Conservation (phyloP, 2,329 filamentous ascomycete species). For the Teratosphaeria viscida region DNA sequence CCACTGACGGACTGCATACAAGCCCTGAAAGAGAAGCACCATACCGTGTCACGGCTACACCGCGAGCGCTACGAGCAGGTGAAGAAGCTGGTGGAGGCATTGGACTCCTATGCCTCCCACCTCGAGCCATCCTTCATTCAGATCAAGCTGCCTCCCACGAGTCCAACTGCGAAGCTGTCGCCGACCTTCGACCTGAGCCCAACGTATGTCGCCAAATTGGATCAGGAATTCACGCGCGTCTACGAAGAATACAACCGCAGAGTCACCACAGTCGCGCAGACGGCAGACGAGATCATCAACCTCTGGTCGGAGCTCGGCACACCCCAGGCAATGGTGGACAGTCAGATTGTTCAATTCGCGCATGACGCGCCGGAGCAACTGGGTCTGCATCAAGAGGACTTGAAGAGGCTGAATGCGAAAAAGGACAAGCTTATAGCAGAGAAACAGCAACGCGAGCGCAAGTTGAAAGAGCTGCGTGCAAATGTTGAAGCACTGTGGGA, state of each 20-base stretch:
- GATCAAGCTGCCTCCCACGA: slow-evolving; percentile 74
- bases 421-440: slow-evolving; percentile 79
- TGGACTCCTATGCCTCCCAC: slow-evolving; percentile 93
- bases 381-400: slow-evolving; percentile 79
- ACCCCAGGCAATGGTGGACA: slow-evolving; percentile 85
- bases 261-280: slow-evolving; percentile 60
- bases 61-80: slow-evolving; percentile 91
- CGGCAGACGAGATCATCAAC: slow-evolving; percentile 78
- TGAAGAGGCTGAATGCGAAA: slow-evolving; percentile 59
- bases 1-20: slow-evolving; percentile 74
- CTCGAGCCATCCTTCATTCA: slow-evolving; percentile 82
- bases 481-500: slow-evolving; percentile 85
- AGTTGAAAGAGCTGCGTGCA: slow-evolving; percentile 61
- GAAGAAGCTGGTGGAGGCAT: slow-evolving; percentile 84
- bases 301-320: slow-evolving; percentile 94
- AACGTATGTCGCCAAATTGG: slow-evolving; percentile 74
- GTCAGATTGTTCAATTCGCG: slow-evolving; percentile 76
- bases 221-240: slow-evolving; percentile 83
- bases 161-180: slow-evolving; percentile 63
- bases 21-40: slow-evolving; percentile 74
- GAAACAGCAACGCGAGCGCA: slow-evolving; percentile 73
- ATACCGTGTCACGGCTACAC: slow-evolving; percentile 68
- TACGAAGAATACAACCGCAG: slow-evolving; percentile 94
- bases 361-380: slow-evolving; percentile 87
- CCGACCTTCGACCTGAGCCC: slow-evolving; percentile 87